Base-by-base conservation (phyloP, 768 basidiomycete species). In the Russula sp. region DNA sequence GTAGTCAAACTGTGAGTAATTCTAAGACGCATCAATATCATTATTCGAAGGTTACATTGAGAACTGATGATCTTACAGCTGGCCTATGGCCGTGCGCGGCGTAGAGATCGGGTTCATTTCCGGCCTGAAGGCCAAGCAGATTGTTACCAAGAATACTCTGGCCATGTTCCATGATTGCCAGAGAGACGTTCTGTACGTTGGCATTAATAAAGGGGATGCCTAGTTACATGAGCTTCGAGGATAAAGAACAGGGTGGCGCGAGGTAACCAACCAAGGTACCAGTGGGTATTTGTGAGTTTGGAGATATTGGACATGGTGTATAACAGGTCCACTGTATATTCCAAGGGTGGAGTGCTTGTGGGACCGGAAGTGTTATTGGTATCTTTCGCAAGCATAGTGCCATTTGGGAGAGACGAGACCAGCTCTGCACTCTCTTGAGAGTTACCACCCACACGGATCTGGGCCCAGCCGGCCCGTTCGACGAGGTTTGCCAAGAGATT, bases 101-200 rank as follows among this genome's bases (percentile, higher is more conserved):
- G 69, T 87, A 92, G 67, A 91, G 80, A 77, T 93, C 90, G 18
- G 90, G 90, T 74, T 92, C 90, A 71, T 93, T 90, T 5, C 86
- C 89, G 5, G 84, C 81, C 72, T 89, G 86, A 8, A 88, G 73
- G 0, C 86, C 90, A 16, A 87, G 72, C 16, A 92, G 74, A 62
- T 83, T 77, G 53, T 81, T 75, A 1, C 90, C 90, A 1, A 92
- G 76, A 62, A 90, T 85, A 7, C 72, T 65, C 70, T 89, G 80
- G 3, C 83, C 83, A 30, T 80, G 71, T 70, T 84, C 79, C 5
- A 84, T 87, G 38, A 88, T 84, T 26, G 71, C 73, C 9, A 86
- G 70, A 1, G 80, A 75, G 77, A 80, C 81, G 71, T 84, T 74
- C 40, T 75, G 66, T 14, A 83, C 81, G 53, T 87, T 81, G 71